These are phyloP conservation scores for Sclerotinia spermophila DNA, from an alignment of 2,329 filamentous ascomycete genomes.

Conservation along the genomic window DNA sequence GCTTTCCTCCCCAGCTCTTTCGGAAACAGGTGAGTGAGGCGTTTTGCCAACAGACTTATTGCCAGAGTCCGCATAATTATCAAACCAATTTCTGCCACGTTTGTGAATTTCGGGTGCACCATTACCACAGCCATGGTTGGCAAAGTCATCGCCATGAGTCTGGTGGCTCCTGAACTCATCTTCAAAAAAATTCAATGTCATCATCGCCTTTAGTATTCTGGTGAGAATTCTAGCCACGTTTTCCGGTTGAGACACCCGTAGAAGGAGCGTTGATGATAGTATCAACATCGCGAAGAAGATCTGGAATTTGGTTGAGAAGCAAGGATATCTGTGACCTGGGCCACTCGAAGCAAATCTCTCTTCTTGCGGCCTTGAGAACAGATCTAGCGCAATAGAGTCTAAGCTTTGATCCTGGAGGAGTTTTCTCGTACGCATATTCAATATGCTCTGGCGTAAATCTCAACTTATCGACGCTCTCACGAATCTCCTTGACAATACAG, in stretches of 20 bases:
- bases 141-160: rapidly evolving
- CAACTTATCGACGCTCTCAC: neutral
- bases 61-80: neutral
- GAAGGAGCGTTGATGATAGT: neutral
- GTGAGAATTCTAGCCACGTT: too few species aligned
- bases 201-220: neutral
- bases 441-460: neutral
- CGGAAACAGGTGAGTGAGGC: neutral
- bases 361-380: neutral
- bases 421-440: neutral
- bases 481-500: neutral
- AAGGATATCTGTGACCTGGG: neutral
- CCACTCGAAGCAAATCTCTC: neutral
- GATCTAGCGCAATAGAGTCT: neutral
- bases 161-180: neutral
- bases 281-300: neutral
- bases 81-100: neutral
- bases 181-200: neutral
- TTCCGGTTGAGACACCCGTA: too few species aligned
- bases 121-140: neutral
- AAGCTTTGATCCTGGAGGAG: neutral
- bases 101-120: rapidly evolving
- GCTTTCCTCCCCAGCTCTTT: neutral
- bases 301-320: neutral
- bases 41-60: neutral